Conservation (phyloP, 1,284 basidiomycete species). For the Ganoderma sp. region DNA sequence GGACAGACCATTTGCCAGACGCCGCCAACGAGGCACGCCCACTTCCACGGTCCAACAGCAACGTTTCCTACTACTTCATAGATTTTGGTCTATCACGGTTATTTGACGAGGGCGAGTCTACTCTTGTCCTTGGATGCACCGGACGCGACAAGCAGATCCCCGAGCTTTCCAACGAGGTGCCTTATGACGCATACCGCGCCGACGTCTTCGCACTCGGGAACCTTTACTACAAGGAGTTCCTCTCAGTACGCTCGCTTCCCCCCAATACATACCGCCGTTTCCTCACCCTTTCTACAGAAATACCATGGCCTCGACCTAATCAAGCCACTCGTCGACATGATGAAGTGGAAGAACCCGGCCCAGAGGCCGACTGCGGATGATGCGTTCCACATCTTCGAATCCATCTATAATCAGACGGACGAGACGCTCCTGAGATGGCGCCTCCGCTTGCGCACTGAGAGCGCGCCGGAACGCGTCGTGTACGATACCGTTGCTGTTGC, state of each 20-base stretch:
- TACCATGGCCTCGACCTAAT: slow-evolving; percentile 21
- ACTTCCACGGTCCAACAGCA: slow-evolving; percentile 17
- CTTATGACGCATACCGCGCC: slow-evolving; percentile 40
- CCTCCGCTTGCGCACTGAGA: background rate
- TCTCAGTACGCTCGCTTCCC: background rate
- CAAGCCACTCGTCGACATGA: slow-evolving; percentile 16
- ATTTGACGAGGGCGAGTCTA: slow-evolving; percentile 21
- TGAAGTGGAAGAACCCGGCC: slow-evolving; percentile 16
- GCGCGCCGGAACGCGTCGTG: background rate
- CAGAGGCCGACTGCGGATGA: slow-evolving; percentile 14
- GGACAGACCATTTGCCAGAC: slow-evolving; percentile 18
- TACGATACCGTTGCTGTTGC: background rate
- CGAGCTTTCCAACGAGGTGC: slow-evolving; percentile 35
- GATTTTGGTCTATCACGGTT: slow-evolving; percentile 37
- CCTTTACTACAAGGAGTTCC: slow-evolving; percentile 26
- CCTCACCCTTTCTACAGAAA: slow-evolving; percentile 8
- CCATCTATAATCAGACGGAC: background rate
- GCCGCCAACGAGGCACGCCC: slow-evolving; percentile 8
- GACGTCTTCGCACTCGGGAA: slow-evolving; percentile 40
- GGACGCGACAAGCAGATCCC: slow-evolving; percentile 38
- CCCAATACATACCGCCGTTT: background rate
- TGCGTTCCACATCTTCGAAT: background rate
- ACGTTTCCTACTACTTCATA: slow-evolving; percentile 38
- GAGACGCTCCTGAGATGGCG: background rate
- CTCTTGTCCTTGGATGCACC: slow-evolving; percentile 20